phyloP scores from a whole-genome alignment of 148 eudicot species.

The Chenopodium album region DNA sequence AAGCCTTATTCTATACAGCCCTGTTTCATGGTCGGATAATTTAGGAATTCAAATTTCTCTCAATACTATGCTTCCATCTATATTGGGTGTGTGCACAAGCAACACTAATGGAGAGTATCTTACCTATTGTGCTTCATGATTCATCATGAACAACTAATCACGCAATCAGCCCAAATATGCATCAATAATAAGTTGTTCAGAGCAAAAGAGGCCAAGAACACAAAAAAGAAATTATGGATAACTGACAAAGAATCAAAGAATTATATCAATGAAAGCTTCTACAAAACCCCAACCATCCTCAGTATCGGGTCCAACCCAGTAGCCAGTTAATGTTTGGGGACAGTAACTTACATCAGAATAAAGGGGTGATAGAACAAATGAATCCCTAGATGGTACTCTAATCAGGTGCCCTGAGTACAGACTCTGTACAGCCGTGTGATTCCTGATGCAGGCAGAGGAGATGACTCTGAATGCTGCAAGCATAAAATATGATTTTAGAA shows the following conservation, averaged over 20 bases:
- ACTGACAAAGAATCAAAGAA: conserved; percentile 26
- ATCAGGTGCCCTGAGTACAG: conserved; percentile 10
- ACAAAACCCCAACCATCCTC: conserved; percentile 89
- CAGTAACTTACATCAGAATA: conserved; percentile 33
- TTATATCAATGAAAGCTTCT: conserved; percentile 53
- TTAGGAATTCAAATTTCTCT: background rate
- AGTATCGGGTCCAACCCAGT: conserved; percentile 85
- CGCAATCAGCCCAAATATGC: background rate
- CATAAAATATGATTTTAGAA: conserved; percentile 8
- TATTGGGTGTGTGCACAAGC: background rate
- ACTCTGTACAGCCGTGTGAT: conserved; percentile 13
- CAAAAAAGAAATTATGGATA: background rate
- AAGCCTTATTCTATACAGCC: no score
- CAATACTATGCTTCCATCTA: background rate
- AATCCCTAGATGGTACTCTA: conserved; percentile 16
- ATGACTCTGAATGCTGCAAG: conserved; percentile 36
- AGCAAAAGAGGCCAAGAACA: background rate
- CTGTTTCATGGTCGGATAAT: no score
- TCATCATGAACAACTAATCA: background rate
- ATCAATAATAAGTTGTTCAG: background rate
- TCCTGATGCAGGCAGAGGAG: conserved; percentile 25
- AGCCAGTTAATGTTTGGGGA: conserved; percentile 44
- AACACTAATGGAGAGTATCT: background rate
- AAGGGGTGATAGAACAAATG: conserved; percentile 16
- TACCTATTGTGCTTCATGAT: no score